These are phyloP conservation scores for Marasmius oreades DNA, from an alignment of 1,284 basidiomycete genomes.

Conservation along the genomic window DNA sequence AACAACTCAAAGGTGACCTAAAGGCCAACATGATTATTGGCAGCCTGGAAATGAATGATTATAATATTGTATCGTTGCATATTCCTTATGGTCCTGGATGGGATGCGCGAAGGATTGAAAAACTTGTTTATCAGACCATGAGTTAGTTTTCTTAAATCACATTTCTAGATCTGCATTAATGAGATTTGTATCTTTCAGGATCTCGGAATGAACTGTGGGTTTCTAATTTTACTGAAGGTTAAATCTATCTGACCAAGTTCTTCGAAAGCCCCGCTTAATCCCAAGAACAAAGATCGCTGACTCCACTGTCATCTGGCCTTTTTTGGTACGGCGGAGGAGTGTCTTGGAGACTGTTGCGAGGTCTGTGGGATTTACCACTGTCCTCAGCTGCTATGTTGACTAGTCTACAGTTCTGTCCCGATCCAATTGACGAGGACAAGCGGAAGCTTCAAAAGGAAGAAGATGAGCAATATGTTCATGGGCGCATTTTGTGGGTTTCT, in stretches of 20 bases:
- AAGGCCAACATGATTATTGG: conserved; percentile 39
- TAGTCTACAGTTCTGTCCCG: conserved; percentile 40
- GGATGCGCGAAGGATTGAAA: conserved; percentile 55
- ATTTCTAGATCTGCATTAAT: background rate
- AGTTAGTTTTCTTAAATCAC: conserved; percentile 9
- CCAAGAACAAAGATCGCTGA: conserved; percentile 53
- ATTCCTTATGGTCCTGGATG: conserved; percentile 63
- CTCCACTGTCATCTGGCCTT: conserved; percentile 63
- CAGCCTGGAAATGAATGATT: conserved; percentile 55
- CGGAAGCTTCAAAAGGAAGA: conserved; percentile 45
- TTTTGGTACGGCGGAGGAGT: conserved; percentile 55
- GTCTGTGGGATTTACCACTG: conserved; percentile 23
- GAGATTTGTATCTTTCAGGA: conserved; percentile 23
- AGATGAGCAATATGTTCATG: conserved; percentile 49
- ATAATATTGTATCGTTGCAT: conserved; percentile 53
- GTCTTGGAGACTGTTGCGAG: conserved; percentile 58
- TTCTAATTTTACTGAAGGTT: background rate
- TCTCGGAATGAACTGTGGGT: conserved; percentile 54
- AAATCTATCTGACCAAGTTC: background rate
- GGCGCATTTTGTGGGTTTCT: conserved; percentile 43
- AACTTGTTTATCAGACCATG: conserved; percentile 52
- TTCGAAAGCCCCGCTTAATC: conserved; percentile 49
- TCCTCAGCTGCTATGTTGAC: background rate
- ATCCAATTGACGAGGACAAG: conserved; percentile 50
- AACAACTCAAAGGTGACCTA: conserved; percentile 47